Conservation (phyloP, 116 monocot genomes). For the Zostera marina region DNA sequence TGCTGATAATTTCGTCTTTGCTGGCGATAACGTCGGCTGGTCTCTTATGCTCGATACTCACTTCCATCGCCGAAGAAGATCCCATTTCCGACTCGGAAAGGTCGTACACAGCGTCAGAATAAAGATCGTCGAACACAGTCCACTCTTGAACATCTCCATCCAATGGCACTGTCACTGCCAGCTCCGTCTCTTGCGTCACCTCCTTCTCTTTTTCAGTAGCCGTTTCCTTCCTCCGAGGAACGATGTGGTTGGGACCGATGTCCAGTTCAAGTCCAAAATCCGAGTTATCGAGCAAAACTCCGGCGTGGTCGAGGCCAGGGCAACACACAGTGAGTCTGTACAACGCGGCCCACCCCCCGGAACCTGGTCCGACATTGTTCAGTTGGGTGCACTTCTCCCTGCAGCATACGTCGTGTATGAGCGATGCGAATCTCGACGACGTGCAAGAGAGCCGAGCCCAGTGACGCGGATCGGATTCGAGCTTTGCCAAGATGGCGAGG, state of each 20-base stretch:
- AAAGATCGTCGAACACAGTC: slow-evolving; percentile 85
- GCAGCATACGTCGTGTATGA: slow-evolving; percentile 38
- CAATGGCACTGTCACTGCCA: background rate
- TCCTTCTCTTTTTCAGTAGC: background rate
- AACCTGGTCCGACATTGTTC: background rate
- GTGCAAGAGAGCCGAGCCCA: slow-evolving; percentile 56
- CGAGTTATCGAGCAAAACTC: slow-evolving; percentile 67
- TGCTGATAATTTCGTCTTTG: background rate
- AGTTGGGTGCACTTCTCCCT: slow-evolving; percentile 32
- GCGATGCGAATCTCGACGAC: slow-evolving; percentile 43
- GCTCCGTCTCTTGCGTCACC: background rate
- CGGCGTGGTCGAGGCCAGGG: slow-evolving; percentile 76
- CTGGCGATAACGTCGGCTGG: background rate
- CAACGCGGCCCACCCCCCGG: slow-evolving; percentile 40
- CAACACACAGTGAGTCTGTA: slow-evolving; percentile 85
- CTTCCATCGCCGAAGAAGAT: background rate
- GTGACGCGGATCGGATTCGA: slow-evolving; percentile 54
- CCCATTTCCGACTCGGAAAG: background rate
- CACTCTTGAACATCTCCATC: slow-evolving; percentile 22
- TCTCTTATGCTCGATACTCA: background rate
- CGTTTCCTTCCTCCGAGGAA: background rate
- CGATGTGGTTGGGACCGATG: slow-evolving; percentile 42
- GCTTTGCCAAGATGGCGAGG: slow-evolving; percentile 51
- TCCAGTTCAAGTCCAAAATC: slow-evolving; percentile 86
- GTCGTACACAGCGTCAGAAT: slow-evolving; percentile 63